A percentile compares a stretch with the other conserved stretches of the same genome.
Conservation (phyloP, 495 filamentous ascomycete species). For the Sordaria brevicollis region DNA sequence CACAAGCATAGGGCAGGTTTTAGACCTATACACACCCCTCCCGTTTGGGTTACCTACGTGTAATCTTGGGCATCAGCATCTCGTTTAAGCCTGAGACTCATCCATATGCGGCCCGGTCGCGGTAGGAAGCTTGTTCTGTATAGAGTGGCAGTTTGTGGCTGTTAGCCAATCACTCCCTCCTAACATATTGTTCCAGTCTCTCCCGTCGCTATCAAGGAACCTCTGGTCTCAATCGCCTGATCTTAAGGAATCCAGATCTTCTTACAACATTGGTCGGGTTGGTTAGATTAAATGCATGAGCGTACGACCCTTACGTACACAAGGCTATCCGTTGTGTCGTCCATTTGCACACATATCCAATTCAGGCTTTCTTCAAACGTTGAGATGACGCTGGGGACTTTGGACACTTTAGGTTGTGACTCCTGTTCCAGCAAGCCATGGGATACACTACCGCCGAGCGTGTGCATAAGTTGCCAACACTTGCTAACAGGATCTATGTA, state of each 20-base stretch:
- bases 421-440: not conserved
- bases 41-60: slow-evolving; percentile 3
- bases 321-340: not conserved
- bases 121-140: not conserved
- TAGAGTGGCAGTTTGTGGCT: not conserved
- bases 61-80: slow-evolving; percentile 7
- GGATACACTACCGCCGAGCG: not conserved
- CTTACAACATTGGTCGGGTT: slow-evolving; percentile 2
- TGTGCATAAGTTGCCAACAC: not conserved
- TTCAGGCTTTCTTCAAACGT: not conserved
- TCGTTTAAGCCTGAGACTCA: slow-evolving; percentile 10
- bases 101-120: slow-evolving; percentile 3
- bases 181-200: not conserved
- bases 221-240: slow-evolving; percentile 17
- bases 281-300: slow-evolving; percentile 10
- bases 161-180: not conserved
- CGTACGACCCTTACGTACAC: not conserved
- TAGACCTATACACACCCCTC: not conserved
- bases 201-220: slow-evolving; percentile 1
- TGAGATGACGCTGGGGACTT: not conserved
- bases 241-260: slow-evolving; percentile 13
- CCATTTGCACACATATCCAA: not conserved
- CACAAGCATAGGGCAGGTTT: not conserved
- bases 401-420: not conserved
- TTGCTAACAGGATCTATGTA: not conserved